Percentiles rank a stretch among this genome's conserved stretches.
Conservation (phyloP, 495 filamentous ascomycete species). For the Cercophora scortea region DNA sequence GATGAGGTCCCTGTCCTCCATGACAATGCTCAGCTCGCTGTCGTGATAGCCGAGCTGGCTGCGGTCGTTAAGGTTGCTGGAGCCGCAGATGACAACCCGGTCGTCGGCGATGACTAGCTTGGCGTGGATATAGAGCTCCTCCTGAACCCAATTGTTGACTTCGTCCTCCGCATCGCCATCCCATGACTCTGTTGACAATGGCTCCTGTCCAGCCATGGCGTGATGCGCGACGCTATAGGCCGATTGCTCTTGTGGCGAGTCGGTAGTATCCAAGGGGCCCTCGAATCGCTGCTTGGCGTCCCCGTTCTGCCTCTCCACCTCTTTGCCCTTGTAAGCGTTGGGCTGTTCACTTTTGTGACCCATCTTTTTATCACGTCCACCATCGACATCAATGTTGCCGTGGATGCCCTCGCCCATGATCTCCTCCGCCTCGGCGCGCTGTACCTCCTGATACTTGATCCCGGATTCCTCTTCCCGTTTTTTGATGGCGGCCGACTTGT, state of each 20-base stretch:
- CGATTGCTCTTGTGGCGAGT: constrained; percentile 36
- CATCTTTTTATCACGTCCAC: constrained; percentile 33
- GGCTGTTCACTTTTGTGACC: constrained; percentile 31
- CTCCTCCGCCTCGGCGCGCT: constrained; percentile 76
- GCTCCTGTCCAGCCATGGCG: constrained; percentile 66
- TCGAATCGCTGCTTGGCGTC: constrained; percentile 61
- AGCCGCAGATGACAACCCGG: constrained; percentile 72
- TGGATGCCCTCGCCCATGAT: constrained; percentile 73
- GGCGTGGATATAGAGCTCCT: constrained; percentile 89
- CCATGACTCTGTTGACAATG: constrained; percentile 64
- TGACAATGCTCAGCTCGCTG: constrained; percentile 84
- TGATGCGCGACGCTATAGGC: constrained; percentile 68
- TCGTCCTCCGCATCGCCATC: constrained; percentile 61
- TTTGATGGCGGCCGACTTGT: constrained; percentile 61
- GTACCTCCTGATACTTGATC: constrained; percentile 75
- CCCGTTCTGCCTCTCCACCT: constrained; percentile 42
- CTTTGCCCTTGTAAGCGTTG: constrained; percentile 27
- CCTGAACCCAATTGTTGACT: constrained; percentile 81
- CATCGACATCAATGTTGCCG: constrained; percentile 39
- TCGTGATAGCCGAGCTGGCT: constrained; percentile 87
- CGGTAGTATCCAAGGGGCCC: constrained; percentile 14
- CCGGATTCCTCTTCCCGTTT: constrained; percentile 70
- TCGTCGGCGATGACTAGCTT: constrained; percentile 87
- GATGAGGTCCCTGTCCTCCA: constrained; percentile 76
- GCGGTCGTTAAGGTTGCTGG: constrained; percentile 88